phyloP scores from a whole-genome alignment of 305 asterid species.

The Plantago lanceolata region DNA sequence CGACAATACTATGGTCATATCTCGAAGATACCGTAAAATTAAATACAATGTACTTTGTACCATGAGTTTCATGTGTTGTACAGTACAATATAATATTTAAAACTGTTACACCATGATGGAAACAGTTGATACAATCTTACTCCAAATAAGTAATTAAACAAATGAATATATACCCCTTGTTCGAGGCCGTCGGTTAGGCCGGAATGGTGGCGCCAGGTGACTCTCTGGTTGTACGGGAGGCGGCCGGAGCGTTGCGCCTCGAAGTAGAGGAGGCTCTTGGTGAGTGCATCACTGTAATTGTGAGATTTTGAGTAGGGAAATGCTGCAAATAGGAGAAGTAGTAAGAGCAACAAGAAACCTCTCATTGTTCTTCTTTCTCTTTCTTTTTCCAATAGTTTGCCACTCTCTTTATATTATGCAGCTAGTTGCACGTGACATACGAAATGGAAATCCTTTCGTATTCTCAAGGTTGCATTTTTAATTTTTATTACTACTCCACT shows the following conservation, averaged over 20 bases:
- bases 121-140: not conserved
- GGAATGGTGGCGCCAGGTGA: constrained; percentile 87
- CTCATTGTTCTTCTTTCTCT: not conserved
- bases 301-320: constrained; percentile 35
- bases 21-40: not conserved
- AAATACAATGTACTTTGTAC: not conserved
- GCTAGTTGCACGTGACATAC: not conserved
- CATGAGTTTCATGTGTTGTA: too few species aligned
- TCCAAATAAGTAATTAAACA: not conserved
- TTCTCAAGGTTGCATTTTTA: not conserved
- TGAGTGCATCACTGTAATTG: constrained; percentile 60
- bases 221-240: constrained; percentile 75
- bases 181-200: constrained; percentile 95
- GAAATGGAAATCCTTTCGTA: too few species aligned
- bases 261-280: constrained; percentile 80
- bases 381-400: not conserved
- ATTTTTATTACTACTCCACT: too few species aligned
- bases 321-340: constrained; percentile 31
- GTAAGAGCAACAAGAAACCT: constrained; percentile 5
- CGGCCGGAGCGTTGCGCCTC: constrained; percentile 96
- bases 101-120: not conserved
- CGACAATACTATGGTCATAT: not conserved
- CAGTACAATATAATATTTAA: not conserved
- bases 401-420: not conserved
- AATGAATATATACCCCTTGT: constrained; percentile 55